A percentile compares a stretch with the other conserved stretches of the same genome.
Evolutionary conservation across 805 yeast species (phyloP).

Genomic region (Helenozyma baotianmanensis): DNA sequence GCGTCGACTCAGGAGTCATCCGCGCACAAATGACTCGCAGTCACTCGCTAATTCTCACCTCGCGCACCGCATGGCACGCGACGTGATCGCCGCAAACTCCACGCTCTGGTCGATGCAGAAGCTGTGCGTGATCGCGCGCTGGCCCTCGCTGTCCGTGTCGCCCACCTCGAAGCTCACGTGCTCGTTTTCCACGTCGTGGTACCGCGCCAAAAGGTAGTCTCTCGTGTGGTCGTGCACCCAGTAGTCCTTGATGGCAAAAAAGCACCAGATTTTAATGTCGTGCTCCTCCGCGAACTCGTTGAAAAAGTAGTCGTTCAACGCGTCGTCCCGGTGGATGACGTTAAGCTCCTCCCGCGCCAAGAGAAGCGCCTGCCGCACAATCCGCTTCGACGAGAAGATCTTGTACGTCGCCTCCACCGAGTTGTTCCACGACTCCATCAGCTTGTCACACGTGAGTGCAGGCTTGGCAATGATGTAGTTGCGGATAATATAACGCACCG

Average conservation of each 20-base stretch:
- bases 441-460: slow-evolving; percentile 11
- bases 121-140: slow-evolving; percentile 46
- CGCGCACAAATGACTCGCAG: too few species aligned
- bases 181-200: slow-evolving; percentile 25
- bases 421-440: slow-evolving; percentile 29
- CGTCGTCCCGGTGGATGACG: slow-evolving; percentile 44
- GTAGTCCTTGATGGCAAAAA: slow-evolving; percentile 56
- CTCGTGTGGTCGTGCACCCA: slow-evolving; percentile 60
- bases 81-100: slow-evolving; percentile 44
- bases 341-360: slow-evolving; percentile 60
- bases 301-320: slow-evolving; percentile 48
- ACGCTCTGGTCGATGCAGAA: slow-evolving; percentile 57
- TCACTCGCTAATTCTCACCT: too few species aligned
- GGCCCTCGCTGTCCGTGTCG: slow-evolving; percentile 22
- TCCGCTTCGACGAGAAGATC: slow-evolving; percentile 37
- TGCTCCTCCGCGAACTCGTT: slow-evolving; percentile 17
- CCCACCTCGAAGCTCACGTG: slow-evolving; percentile 29
- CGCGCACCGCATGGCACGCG: background rate
- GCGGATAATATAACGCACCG: slow-evolving; percentile 19
- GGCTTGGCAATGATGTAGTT: slow-evolving; percentile 24
- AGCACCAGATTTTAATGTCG: slow-evolving; percentile 44
- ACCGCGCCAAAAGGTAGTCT: slow-evolving; percentile 35
- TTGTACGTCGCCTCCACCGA: slow-evolving; percentile 40
- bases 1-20: too few species aligned
- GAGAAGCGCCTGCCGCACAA: slow-evolving; percentile 50